A percentile compares a stretch with the other conserved stretches of the same genome.
Conservation (phyloP, 768 basidiomycete species). For the Arthromyces matolae region DNA sequence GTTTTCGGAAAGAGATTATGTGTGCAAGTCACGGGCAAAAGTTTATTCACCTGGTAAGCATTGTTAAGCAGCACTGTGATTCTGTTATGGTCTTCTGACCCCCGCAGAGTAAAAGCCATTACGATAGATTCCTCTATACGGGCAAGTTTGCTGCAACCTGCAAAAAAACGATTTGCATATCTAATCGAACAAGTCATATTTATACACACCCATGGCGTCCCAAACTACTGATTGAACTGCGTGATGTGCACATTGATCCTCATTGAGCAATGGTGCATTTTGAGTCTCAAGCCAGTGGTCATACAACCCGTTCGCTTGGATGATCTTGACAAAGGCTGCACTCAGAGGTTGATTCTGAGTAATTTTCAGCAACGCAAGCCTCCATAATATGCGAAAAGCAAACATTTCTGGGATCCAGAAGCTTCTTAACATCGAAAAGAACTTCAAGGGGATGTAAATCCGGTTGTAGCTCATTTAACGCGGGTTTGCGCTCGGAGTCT, state of each 20-base stretch:
- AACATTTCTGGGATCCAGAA: slow-evolving; percentile 66
- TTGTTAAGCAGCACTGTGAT: slow-evolving; percentile 60
- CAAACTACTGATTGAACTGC: slow-evolving; percentile 72
- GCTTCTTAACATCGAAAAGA: slow-evolving; percentile 71
- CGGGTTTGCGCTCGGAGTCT: slow-evolving; percentile 42
- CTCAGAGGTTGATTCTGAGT: slow-evolving; percentile 65
- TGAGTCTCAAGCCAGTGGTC: slow-evolving; percentile 69
- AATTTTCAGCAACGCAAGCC: not conserved
- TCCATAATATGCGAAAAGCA: slow-evolving; percentile 10
- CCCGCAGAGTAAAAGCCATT: slow-evolving; percentile 57
- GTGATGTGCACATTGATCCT: slow-evolving; percentile 70
- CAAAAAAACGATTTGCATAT: not conserved
- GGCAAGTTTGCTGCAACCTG: slow-evolving; percentile 68
- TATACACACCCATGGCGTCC: slow-evolving; percentile 64
- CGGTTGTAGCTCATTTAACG: slow-evolving; percentile 70
- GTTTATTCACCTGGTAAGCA: slow-evolving; percentile 58
- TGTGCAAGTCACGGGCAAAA: not conserved
- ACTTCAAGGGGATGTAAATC: slow-evolving; percentile 75
- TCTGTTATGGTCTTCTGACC: slow-evolving; percentile 57
- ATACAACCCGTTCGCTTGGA: slow-evolving; percentile 63
- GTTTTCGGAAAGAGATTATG: not conserved
- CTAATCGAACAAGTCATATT: too few relatives aligned
- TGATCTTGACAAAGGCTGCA: slow-evolving; percentile 64
- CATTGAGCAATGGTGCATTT: slow-evolving; percentile 42
- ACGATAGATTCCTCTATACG: slow-evolving; percentile 67